Conservation (phyloP, 2,329 filamentous ascomycete species). For the Sarocladiaceae sp. region DNA sequence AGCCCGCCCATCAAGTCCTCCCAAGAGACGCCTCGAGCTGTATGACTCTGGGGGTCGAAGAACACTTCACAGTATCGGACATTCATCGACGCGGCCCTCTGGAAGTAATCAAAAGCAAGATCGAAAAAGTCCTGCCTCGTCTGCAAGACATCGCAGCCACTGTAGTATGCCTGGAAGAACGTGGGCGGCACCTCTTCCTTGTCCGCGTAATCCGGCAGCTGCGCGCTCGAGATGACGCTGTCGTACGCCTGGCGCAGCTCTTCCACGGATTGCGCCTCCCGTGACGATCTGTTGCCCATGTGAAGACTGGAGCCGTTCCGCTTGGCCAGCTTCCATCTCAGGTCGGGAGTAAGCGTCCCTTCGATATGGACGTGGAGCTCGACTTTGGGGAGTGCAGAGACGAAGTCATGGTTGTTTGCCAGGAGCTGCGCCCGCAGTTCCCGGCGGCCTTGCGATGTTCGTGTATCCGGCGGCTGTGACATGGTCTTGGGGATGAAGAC, state of each 20-base stretch:
- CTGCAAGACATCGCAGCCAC: conserved; percentile 67
- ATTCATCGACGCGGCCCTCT: conserved; percentile 53
- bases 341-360: conserved; percentile 59
- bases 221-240: neutral
- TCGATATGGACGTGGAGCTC: conserved; percentile 75
- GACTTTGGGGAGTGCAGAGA: conserved; percentile 63
- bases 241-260: neutral
- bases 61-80: conserved; percentile 70
- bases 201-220: neutral
- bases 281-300: neutral
- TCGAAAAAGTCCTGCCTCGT: conserved; percentile 60
- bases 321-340: conserved; percentile 61
- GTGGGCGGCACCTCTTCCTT: conserved; percentile 19
- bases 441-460: neutral
- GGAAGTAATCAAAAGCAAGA: conserved; percentile 65
- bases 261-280: neutral
- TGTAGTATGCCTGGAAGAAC: conserved; percentile 67
- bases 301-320: conserved; percentile 50
- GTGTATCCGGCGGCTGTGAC: neutral
- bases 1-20: conserved; percentile 58
- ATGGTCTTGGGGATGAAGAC: neutral
- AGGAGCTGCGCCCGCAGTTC: conserved; percentile 1
- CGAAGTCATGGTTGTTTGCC: conserved; percentile 29
- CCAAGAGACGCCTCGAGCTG: conserved; percentile 54
- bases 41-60: conserved; percentile 73